phyloP scores from a whole-genome alignment of 2,329 filamentous ascomycete genomes.

The Cryphonectria nitschkei region DNA sequence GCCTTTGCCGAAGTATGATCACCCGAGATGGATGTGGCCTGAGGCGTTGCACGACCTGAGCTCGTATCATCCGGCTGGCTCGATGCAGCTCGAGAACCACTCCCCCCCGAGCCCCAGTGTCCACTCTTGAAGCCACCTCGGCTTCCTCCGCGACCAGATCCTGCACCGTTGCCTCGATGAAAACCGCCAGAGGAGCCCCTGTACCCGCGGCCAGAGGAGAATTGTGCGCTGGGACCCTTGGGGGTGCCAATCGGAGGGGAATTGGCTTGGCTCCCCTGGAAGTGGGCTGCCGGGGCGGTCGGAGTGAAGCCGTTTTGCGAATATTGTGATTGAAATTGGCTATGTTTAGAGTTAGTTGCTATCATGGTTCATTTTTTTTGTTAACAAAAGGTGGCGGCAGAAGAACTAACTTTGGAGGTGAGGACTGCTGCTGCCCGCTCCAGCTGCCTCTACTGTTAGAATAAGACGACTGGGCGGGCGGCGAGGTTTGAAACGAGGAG shows the following conservation, averaged over 20 bases:
- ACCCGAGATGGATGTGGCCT: constrained; percentile 25
- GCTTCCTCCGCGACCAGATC: constrained; percentile 52
- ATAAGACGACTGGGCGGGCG: constrained; percentile 48
- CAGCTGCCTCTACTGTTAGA: constrained; percentile 45
- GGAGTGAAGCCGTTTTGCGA: constrained; percentile 58
- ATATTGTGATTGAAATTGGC: constrained; percentile 66
- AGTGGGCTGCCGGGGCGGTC: constrained; percentile 52
- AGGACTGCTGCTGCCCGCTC: constrained; percentile 42
- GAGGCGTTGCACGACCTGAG: constrained; percentile 32
- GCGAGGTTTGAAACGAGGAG: constrained; percentile 51
- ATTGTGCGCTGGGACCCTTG: constrained; percentile 59
- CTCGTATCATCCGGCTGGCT: constrained; percentile 38
- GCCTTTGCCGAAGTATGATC: constrained; percentile 29
- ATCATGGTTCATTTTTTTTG: background rate
- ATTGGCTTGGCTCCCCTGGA: constrained; percentile 51
- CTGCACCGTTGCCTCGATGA: constrained; percentile 64
- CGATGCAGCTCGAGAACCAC: constrained; percentile 32
- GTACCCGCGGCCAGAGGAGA: constrained; percentile 51
- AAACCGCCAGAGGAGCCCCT: constrained; percentile 51
- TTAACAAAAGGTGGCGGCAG: background rate
- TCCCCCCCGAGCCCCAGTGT: constrained; percentile 69
- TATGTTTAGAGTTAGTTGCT: constrained; percentile 43
- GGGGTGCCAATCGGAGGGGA: constrained; percentile 60
- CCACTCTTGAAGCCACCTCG: constrained; percentile 67
- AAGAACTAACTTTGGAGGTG: constrained; percentile 47